Conservation (phyloP, 1,139 yeast genomes). For the Candida labiduridarum region DNA sequence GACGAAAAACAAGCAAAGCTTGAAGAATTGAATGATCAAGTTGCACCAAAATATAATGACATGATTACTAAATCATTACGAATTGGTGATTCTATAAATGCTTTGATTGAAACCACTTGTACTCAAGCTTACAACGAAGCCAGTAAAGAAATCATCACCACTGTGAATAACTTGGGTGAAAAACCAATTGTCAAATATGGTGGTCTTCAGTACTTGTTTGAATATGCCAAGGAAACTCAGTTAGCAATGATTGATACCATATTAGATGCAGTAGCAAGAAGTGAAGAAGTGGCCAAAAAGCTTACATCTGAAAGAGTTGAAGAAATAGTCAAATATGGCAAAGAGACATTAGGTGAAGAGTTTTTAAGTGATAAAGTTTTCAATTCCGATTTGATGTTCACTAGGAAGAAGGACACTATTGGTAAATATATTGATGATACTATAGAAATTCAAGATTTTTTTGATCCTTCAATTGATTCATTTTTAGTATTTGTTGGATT, state of each 20-base stretch:
- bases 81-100: slow-evolving; percentile 62
- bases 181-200: slow-evolving; percentile 55
- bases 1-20: slow-evolving; percentile 49
- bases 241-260: slow-evolving; percentile 66
- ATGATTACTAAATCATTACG: slow-evolving; percentile 53
- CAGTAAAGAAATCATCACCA: slow-evolving; percentile 51
- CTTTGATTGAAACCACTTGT: slow-evolving; percentile 61
- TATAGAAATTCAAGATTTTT: slow-evolving; percentile 67
- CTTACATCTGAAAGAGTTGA: slow-evolving; percentile 62
- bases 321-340: slow-evolving; percentile 66
- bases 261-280: slow-evolving; percentile 58
- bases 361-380: slow-evolving; percentile 67
- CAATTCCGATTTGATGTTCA: slow-evolving; percentile 81
- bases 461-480: slow-evolving; percentile 73
- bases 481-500: slow-evolving; percentile 48
- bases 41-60: slow-evolving; percentile 67
- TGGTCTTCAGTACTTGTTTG: slow-evolving; percentile 67
- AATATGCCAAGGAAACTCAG: slow-evolving; percentile 73
- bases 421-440: slow-evolving; percentile 61
- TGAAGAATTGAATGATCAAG: slow-evolving; percentile 47
- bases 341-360: slow-evolving; percentile 57
- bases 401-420: slow-evolving; percentile 66
- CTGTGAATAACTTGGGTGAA: slow-evolving; percentile 61
- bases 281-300: slow-evolving; percentile 71
- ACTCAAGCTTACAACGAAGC: slow-evolving; percentile 64